Conservation (phyloP, 306 rosid genomes). For the Lathyrus oleraceus region DNA sequence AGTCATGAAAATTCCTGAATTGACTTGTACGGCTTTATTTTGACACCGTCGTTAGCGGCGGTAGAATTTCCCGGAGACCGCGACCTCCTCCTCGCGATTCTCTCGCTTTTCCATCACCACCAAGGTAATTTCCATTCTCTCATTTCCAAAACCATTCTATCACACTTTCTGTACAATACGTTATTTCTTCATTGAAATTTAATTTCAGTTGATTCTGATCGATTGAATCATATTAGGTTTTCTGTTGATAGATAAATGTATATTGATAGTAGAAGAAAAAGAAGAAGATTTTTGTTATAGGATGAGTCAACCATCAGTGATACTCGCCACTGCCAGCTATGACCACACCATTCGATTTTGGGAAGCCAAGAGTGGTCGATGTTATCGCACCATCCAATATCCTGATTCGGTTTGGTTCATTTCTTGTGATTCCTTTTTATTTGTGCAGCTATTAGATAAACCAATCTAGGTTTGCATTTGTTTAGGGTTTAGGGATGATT, state of each 20-base stretch:
- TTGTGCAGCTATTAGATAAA: neutral
- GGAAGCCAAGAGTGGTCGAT: constrained; percentile 99
- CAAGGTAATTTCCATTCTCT: neutral
- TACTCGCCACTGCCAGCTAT: constrained; percentile 96
- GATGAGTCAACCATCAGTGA: constrained; percentile 90
- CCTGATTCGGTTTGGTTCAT: constrained; percentile 79
- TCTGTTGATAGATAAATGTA: constrained; percentile 33
- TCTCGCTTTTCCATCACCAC: neutral
- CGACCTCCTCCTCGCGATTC: constrained; percentile 5
- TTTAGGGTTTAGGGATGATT: neutral
- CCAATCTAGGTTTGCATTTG: neutral
- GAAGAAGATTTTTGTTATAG: constrained; percentile 25
- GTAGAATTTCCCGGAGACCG: neutral
- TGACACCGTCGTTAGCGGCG: constrained; percentile 25
- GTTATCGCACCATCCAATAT: constrained; percentile 90
- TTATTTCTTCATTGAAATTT: neutral
- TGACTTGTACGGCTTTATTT: constrained; percentile 20
- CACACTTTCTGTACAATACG: neutral
- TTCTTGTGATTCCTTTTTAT: neutral
- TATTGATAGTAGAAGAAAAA: constrained; percentile 5
- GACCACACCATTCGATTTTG: constrained; percentile 97
- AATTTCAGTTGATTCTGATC: neutral
- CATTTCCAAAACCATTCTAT: neutral
- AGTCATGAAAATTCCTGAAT: constrained; percentile 11
- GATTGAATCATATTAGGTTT: neutral